A percentile compares a stretch with the other conserved stretches of the same genome.
phyloP scores from a whole-genome alignment of 1,139 yeast genomes.

The Taphrina deformans region DNA sequence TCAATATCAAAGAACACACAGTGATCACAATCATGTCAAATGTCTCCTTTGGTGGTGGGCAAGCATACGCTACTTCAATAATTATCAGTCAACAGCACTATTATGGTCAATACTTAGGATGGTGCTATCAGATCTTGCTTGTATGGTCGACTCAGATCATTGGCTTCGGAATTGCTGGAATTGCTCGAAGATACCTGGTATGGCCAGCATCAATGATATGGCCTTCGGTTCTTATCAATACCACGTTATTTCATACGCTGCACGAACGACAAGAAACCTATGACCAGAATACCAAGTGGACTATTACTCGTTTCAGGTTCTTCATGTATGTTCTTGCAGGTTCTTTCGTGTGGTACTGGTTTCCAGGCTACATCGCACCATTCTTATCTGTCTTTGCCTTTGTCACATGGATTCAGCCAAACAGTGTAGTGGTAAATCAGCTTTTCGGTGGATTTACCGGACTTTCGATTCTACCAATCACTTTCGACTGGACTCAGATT shows the following conservation, averaged over 20 bases:
- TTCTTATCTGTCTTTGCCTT: conserved; percentile 56
- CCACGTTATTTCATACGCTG: conserved; percentile 27
- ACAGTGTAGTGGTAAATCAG: conserved; percentile 59
- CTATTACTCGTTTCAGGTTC: conserved; percentile 53
- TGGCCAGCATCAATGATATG: conserved; percentile 65
- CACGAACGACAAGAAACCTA: conserved; percentile 40
- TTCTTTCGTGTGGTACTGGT: conserved; percentile 57
- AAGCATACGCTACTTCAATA: conserved; percentile 58
- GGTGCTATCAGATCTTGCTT: conserved; percentile 58
- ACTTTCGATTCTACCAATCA: conserved; percentile 61
- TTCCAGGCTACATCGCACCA: conserved; percentile 57
- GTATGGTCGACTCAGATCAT: conserved; percentile 53
- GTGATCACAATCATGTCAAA: conserved; percentile 63
- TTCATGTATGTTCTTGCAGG: conserved; percentile 50
- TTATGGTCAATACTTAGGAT: conserved; percentile 52
- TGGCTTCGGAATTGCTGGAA: conserved; percentile 67
- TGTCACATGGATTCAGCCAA: conserved; percentile 59
- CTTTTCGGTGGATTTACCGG: conserved; percentile 62
- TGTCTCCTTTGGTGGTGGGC: conserved; percentile 60
- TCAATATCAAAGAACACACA: conserved; percentile 68
- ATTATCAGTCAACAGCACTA: conserved; percentile 58
- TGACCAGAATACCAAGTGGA: conserved; percentile 60
- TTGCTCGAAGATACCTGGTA: conserved; percentile 59
- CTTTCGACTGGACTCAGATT: conserved; percentile 53
- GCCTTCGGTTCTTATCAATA: conserved; percentile 49